Percentiles rank a stretch among this genome's conserved stretches.
Evolutionary conservation across 164 flowering plant species (phyloP).

Genomic region (Stephania cephalantha): DNA sequence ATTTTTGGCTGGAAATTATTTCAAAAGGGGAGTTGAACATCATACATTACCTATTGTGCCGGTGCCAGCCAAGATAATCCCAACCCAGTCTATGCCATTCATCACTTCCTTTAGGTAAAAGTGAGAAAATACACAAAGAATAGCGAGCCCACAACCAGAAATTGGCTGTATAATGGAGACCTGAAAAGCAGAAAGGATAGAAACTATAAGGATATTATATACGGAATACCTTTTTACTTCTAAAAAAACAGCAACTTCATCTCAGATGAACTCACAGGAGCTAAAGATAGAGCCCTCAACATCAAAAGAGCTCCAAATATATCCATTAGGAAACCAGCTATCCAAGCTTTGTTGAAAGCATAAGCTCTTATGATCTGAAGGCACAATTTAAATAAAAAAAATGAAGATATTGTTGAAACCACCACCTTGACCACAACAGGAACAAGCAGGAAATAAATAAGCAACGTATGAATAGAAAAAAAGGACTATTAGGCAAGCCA

Average conservation of each 20-base stretch:
- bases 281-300: constrained; percentile 85
- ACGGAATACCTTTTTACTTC: not conserved
- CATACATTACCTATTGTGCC: constrained; percentile 98
- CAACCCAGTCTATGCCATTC: constrained; percentile 94
- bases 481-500: not conserved
- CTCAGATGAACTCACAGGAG: constrained; percentile 64
- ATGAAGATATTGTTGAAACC: not conserved
- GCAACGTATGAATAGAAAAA: not conserved
- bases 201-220: constrained; percentile 6
- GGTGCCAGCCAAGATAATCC: constrained; percentile 78
- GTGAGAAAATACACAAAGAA: constrained; percentile 91
- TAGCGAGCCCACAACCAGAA: constrained; percentile 98
- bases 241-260: not conserved
- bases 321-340: constrained; percentile 81
- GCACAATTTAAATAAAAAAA: constrained; percentile 1
- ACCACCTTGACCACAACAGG: no score
- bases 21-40: constrained; percentile 26
- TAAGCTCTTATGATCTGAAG: constrained; percentile 80
- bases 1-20: not conserved
- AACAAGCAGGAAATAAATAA: no score
- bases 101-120: constrained; percentile 84
- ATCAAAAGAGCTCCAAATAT: constrained; percentile 84
- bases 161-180: constrained; percentile 97
- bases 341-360: constrained; percentile 79
- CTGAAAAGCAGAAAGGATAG: constrained; percentile 31